Evolutionary conservation across 2,329 filamentous ascomycete species (phyloP).

Genomic region (Scedosporium boydii): DNA sequence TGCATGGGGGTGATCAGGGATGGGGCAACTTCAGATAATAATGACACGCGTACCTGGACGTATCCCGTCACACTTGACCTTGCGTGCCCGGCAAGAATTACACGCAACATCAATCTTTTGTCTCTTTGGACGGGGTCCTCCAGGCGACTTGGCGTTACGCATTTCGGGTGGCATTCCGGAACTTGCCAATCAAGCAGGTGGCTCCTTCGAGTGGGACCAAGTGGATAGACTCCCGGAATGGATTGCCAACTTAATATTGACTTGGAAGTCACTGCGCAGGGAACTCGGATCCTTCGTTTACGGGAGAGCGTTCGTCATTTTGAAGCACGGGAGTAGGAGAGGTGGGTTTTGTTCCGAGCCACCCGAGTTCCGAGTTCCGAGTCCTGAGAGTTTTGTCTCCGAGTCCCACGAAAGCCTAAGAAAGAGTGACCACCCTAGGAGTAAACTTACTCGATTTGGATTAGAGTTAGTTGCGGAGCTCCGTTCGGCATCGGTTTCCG

Average conservation of each 20-base stretch:
- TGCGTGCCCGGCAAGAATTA: constrained; percentile 29
- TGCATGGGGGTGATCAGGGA: not conserved
- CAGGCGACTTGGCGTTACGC: not conserved
- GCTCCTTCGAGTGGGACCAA: not conserved
- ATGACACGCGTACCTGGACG: constrained; percentile 21
- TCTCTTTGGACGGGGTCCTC: constrained; percentile 20
- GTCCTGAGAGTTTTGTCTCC: not conserved
- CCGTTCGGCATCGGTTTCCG: too few relatives aligned
- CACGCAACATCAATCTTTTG: constrained; percentile 34
- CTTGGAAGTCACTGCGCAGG: too few relatives aligned
- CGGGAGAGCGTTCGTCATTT: too few relatives aligned
- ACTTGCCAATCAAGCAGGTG: not conserved
- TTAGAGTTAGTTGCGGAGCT: too few relatives aligned
- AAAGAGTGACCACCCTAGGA: too few relatives aligned
- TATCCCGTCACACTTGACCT: constrained; percentile 31
- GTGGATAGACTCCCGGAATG: not conserved
- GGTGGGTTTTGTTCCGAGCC: not conserved
- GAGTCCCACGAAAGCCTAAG: not conserved
- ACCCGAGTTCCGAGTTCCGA: not conserved
- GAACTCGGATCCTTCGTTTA: too few relatives aligned
- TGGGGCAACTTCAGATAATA: not conserved
- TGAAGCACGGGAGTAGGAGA: too few relatives aligned
- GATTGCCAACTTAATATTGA: too few relatives aligned
- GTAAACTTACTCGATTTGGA: too few relatives aligned
- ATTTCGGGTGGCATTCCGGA: not conserved